Evolutionary conservation across 108 stramenopile species (phyloP).

Genomic region (Cyclotella distinguenda): DNA sequence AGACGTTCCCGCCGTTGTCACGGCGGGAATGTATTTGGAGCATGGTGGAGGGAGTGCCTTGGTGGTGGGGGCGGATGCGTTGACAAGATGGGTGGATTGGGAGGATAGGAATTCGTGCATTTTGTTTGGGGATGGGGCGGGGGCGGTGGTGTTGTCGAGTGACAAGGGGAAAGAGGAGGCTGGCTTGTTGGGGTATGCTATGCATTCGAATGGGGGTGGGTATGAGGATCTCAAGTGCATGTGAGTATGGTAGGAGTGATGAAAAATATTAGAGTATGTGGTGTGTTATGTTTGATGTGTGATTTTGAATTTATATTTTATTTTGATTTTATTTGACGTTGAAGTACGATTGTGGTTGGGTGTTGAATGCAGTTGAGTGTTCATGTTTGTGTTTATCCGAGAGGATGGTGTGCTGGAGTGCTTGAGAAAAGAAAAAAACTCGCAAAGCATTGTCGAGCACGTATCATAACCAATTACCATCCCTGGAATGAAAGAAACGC

Average conservation of each 20-base stretch:
- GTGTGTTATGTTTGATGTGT: no score
- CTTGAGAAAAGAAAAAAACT: no score
- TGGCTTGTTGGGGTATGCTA: constrained; percentile 87
- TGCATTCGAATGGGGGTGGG: constrained; percentile 91
- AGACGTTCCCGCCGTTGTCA: no score
- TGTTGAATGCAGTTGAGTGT: background rate
- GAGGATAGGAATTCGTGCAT: constrained; percentile 94
- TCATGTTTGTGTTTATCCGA: background rate
- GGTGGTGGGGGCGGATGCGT: constrained; percentile 92
- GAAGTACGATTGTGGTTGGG: no score
- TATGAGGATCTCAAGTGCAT: constrained; percentile 81
- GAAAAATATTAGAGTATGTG: no score
- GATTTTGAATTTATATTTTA: no score
- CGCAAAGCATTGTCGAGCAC: no score
- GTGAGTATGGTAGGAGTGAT: constrained; percentile 46
- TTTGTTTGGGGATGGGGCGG: constrained; percentile 96
- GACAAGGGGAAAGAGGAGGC: constrained; percentile 48
- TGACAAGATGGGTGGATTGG: constrained; percentile 96
- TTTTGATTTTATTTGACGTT: no score
- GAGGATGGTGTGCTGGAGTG: no score
- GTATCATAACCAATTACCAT: no score
- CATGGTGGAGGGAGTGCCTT: constrained; percentile 61
- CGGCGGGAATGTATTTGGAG: constrained; percentile 86
- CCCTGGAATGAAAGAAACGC: background rate
- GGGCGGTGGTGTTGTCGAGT: constrained; percentile 86